Evolutionary conservation across 805 yeast genomes (phyloP).

Genomic region (Zygotorulaspora florentina): DNA sequence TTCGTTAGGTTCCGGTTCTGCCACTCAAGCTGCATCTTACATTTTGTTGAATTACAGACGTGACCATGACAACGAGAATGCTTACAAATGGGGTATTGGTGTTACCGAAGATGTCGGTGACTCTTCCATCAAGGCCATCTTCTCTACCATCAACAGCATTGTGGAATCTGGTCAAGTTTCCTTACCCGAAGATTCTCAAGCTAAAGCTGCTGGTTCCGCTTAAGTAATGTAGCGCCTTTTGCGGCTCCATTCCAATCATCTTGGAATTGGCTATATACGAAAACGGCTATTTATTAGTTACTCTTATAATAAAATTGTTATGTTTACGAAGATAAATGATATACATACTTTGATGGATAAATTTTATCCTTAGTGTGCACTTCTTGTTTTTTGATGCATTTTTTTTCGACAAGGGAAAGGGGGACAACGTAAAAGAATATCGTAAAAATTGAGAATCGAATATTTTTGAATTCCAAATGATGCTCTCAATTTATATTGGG

Average conservation of each 20-base stretch:
- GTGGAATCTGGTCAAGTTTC: constrained; percentile 30
- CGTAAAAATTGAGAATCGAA: too few species aligned
- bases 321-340: not conserved
- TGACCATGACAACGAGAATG: constrained; percentile 39
- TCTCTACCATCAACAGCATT: constrained; percentile 55
- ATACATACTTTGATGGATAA: not conserved
- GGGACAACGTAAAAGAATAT: constrained; percentile 1
- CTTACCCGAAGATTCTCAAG: constrained; percentile 18
- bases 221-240: constrained; percentile 4
- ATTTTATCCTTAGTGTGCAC: not conserved
- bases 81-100: constrained; percentile 83
- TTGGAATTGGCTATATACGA: not conserved
- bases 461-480: not conserved
- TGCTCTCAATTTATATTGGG: not conserved
- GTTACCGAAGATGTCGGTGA: constrained; percentile 84
- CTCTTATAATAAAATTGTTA: not conserved
- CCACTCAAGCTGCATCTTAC: constrained; percentile 70
- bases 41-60: constrained; percentile 53
- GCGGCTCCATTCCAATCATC: too few species aligned
- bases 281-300: not conserved
- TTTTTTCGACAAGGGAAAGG: not conserved
- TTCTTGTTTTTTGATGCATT: not conserved
- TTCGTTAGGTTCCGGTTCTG: constrained; percentile 66
- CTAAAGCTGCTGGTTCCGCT: constrained; percentile 21
- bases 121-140: constrained; percentile 69